Evolutionary conservation across 257 asterid genomes (phyloP).

Genomic region (Solanum neorickii): DNA sequence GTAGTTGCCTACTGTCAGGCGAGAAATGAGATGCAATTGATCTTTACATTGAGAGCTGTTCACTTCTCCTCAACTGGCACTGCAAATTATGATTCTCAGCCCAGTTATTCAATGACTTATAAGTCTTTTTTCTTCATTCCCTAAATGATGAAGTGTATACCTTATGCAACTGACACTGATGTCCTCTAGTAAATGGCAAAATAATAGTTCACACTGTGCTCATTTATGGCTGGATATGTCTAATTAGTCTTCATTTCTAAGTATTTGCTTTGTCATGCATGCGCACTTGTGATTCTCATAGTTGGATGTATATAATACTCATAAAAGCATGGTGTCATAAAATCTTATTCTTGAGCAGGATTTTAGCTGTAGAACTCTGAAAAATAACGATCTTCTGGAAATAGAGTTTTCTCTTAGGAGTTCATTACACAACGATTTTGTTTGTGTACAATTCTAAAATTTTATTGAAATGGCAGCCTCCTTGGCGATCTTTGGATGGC

Average conservation of each 20-base stretch:
- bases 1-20: neutral
- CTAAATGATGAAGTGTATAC: neutral
- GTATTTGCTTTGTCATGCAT: neutral
- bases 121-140: neutral
- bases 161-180: neutral
- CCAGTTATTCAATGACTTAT: neutral
- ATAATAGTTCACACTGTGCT: neutral
- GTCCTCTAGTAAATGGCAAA: neutral
- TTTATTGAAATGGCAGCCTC: constrained; percentile 31
- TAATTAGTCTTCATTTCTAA: neutral
- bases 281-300: neutral
- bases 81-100: neutral
- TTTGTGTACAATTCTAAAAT: neutral
- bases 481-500: constrained; percentile 72
- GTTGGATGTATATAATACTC: neutral
- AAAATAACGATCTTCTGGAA: neutral
- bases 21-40: neutral
- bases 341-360: neutral
- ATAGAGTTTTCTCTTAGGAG: neutral
- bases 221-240: neutral
- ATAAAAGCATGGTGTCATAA: neutral
- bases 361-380: neutral
- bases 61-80: neutral
- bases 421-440: neutral
- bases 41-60: neutral